Base-by-base conservation (phyloP, 106 monocot species). In the Hemerocallis citrina region DNA sequence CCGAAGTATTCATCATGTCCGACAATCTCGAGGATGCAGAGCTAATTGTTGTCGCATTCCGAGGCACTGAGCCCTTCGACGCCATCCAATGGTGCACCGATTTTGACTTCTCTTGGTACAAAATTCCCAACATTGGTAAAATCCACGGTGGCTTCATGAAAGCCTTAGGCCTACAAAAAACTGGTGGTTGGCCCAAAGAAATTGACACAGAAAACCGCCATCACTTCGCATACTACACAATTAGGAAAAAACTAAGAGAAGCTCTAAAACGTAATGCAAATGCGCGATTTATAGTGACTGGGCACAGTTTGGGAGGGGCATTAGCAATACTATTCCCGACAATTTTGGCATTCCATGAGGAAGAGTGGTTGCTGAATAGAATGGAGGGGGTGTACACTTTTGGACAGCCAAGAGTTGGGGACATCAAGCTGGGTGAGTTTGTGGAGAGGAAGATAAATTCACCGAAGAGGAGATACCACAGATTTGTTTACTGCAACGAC, bases 231-330 rank as follows among this genome's bases (percentile, higher is more conserved):
- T 92, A 86, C 74, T 92, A 92, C 60, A 71, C 52, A 27, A 63
- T 86, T 7, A 56, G 86, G 10, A 72, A 74, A 22, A 72, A 68
- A 55, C 74, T 92, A 0, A 55, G 66, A n/a, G 36, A 17, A 11
- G 21, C 72, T 4, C 42, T 86, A 3, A 22, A 16, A 3, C 63
- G 54, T 27, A 73, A 80, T 44, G 54, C 66, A 40, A 57, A 66
- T 10, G 86, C 83, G 7, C 64, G 50, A 47, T 75, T 83, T 43
- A 5, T 86, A 15, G 55, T 83, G 12, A 75, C 91, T 12, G 91
- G 91, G 17, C 91, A 92, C 69, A 92, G 91, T 70, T 62, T 86
- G 5, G 91, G 91, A 21, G 91, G 91, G 12, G 91, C 91, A 20
- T 59, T 92, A 24, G 85, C 91, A 24, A 63, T 83, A 0, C 65